Conservation (phyloP, 2,329 filamentous ascomycete species). For the Cladorrhinum sp. region DNA sequence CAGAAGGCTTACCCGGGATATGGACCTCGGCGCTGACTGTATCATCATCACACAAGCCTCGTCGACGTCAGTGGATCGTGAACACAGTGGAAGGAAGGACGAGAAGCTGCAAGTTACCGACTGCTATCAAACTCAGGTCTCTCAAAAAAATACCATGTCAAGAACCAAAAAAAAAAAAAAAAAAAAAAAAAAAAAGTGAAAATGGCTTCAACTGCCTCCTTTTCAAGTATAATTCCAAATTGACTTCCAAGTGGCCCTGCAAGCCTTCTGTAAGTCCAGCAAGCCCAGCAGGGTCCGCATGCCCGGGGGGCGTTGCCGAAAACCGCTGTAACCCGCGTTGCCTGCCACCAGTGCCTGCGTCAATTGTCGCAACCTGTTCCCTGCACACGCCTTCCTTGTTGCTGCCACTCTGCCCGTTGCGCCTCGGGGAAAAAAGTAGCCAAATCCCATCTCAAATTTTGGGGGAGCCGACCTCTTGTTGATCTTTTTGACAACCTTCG, state of each 20-base stretch:
- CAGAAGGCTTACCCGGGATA: not conserved
- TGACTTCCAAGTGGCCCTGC: not conserved
- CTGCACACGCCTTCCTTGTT: conserved; percentile 17
- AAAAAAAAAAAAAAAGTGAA: conserved; percentile 2
- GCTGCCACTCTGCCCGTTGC: not conserved
- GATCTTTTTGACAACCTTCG: conserved; percentile 10
- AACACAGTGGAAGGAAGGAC: not conserved
- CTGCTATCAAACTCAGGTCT: not conserved
- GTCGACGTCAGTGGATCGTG: not conserved
- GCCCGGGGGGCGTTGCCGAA: not conserved
- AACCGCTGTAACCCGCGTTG: conserved; percentile 9
- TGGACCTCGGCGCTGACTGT: conserved; percentile 21
- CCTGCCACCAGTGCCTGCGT: not conserved
- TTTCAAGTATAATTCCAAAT: not conserved
- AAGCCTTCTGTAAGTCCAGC: not conserved
- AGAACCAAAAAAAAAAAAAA: too few species aligned
- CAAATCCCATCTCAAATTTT: conserved; percentile 23
- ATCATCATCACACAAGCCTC: conserved; percentile 1
- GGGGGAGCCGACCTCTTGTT: conserved; percentile 12
- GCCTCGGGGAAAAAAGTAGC: conserved; percentile 10
- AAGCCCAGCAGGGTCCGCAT: conserved; percentile 1
- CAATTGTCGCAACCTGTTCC: conserved; percentile 24
- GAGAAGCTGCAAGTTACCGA: not conserved
- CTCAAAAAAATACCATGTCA: too few species aligned
- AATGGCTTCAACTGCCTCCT: not conserved